Conservation (phyloP, 805 yeast species). For the Myxozyma lipomycoides region DNA sequence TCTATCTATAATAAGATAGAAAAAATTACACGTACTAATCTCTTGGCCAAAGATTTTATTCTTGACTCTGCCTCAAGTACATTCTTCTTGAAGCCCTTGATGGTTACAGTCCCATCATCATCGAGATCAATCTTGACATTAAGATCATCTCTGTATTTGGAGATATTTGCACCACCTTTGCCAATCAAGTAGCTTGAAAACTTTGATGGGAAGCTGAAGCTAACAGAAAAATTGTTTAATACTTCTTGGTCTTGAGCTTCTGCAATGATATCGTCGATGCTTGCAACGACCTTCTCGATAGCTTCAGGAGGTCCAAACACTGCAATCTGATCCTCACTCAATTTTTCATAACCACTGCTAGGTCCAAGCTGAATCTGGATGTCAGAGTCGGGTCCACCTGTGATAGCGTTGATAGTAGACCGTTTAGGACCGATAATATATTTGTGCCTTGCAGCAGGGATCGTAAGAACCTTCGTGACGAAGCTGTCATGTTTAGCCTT, state of each 20-base stretch:
- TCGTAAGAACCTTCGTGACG: constrained; percentile 47
- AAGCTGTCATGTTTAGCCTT: constrained; percentile 49
- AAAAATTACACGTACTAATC: constrained; percentile 42
- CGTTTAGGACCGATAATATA: constrained; percentile 58
- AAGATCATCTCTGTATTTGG: constrained; percentile 63
- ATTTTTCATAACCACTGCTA: constrained; percentile 37
- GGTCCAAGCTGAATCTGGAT: constrained; percentile 34
- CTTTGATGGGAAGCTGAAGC: constrained; percentile 58
- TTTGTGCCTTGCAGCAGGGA: constrained; percentile 55
- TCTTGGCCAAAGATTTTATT: constrained; percentile 57
- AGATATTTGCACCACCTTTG: constrained; percentile 73
- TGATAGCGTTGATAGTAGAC: constrained; percentile 49
- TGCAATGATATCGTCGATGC: constrained; percentile 51
- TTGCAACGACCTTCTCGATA: constrained; percentile 52
- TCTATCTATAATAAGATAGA: background rate
- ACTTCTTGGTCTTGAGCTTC: constrained; percentile 53
- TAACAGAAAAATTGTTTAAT: constrained; percentile 44
- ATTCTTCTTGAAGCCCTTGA: constrained; percentile 75
- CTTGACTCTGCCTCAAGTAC: constrained; percentile 66
- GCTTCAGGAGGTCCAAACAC: constrained; percentile 68
- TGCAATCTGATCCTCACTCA: constrained; percentile 50
- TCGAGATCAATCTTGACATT: constrained; percentile 74
- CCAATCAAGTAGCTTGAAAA: constrained; percentile 83
- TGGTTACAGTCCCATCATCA: constrained; percentile 51
- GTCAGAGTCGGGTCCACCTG: constrained; percentile 42